phyloP scores from a whole-genome alignment of 2,329 filamentous ascomycete genomes.

The Keithomyces neogunnii region DNA sequence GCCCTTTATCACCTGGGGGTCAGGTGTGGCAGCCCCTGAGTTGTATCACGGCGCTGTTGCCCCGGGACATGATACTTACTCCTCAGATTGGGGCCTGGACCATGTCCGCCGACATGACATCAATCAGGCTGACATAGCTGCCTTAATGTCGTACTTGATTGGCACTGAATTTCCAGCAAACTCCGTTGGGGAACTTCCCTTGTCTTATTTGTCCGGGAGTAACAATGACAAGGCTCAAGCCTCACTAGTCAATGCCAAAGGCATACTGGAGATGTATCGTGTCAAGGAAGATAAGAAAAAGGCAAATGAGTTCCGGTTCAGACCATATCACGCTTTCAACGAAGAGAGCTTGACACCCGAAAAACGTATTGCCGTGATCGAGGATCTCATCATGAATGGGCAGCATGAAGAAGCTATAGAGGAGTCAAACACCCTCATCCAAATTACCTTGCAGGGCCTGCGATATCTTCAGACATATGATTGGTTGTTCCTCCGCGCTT shows the following conservation, averaged over 20 bases:
- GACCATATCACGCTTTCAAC: constrained; percentile 63
- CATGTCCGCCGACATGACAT: constrained; percentile 83
- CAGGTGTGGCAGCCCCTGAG: constrained; percentile 73
- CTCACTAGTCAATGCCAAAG: constrained; percentile 72
- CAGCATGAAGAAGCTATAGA: constrained; percentile 70
- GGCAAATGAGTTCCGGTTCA: constrained; percentile 65
- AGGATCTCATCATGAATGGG: constrained; percentile 55
- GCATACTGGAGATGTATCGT: constrained; percentile 90
- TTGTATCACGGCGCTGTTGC: constrained; percentile 47
- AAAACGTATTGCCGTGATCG: constrained; percentile 59
- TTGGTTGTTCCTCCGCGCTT: constrained; percentile 86
- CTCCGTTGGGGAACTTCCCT: constrained; percentile 85
- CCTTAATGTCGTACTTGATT: constrained; percentile 87
- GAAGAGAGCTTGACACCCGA: constrained; percentile 54
- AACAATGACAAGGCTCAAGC: constrained; percentile 75
- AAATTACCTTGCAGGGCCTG: constrained; percentile 69
- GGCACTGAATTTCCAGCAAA: constrained; percentile 91
- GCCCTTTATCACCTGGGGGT: constrained; percentile 86
- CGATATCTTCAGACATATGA: constrained; percentile 97
- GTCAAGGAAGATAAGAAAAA: constrained; percentile 87
- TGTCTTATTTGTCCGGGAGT: constrained; percentile 69
- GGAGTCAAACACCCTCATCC: constrained; percentile 68
- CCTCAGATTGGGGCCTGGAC: constrained; percentile 78
- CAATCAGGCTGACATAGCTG: constrained; percentile 85
- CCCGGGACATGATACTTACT: constrained; percentile 85